Evolutionary conservation across 2,329 filamentous ascomycete genomes (phyloP).

Genomic region (Aspergillus sp.): DNA sequence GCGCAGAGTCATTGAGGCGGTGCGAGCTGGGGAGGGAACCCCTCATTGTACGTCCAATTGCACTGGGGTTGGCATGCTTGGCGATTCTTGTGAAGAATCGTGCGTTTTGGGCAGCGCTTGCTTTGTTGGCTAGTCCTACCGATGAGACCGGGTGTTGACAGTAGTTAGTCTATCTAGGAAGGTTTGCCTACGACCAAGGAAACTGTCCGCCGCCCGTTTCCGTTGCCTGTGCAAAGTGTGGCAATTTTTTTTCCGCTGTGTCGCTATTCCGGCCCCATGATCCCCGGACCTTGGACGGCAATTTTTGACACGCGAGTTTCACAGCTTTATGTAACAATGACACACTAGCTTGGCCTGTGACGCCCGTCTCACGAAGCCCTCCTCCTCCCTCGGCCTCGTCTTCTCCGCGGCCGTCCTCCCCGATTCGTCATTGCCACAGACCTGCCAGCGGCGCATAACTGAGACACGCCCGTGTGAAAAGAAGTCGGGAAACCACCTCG

Average conservation of each 20-base stretch:
- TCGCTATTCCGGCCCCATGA: neutral
- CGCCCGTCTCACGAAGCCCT: neutral
- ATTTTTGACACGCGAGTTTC: neutral
- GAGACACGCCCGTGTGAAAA: neutral
- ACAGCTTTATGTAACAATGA: neutral
- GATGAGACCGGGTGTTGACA: too few species aligned
- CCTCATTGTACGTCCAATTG: slow-evolving; percentile 8
- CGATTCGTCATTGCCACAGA: neutral
- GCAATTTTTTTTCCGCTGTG: neutral
- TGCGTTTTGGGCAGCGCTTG: neutral
- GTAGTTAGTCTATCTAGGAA: too few species aligned
- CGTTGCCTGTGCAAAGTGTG: too few species aligned
- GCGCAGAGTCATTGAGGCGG: neutral
- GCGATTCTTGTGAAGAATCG: slow-evolving; percentile 4
- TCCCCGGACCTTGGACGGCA: neutral
- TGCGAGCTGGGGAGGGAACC: slow-evolving; percentile 7
- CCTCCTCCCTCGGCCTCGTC: neutral
- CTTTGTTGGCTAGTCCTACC: neutral
- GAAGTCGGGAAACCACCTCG: neutral
- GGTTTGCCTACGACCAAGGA: too few species aligned
- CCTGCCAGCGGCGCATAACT: neutral
- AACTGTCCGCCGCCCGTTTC: neutral
- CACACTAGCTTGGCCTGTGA: neutral
- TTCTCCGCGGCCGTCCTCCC: neutral
- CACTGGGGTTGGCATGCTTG: neutral